A percentile compares a stretch with the other conserved stretches of the same genome.
phyloP scores from a whole-genome alignment of 306 rosid genomes.

The Begonia loranthoides region DNA sequence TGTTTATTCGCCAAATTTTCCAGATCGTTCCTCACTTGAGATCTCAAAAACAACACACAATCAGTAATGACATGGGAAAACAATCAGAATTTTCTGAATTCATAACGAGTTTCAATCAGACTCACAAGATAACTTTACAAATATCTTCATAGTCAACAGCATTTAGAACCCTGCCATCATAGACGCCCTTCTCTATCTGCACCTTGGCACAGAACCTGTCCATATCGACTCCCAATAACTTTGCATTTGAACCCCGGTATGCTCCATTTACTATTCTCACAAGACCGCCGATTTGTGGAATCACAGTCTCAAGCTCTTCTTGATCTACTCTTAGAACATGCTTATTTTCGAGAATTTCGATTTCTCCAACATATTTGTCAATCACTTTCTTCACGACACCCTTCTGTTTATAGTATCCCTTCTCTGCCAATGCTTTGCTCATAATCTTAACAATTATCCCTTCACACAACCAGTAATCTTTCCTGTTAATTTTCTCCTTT shows the following conservation, averaged over 20 bases:
- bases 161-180: slow-evolving; percentile 79
- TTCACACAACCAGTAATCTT: slow-evolving; percentile 72
- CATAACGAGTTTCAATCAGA: neutral
- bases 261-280: slow-evolving; percentile 91
- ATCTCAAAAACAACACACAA: too few relatives aligned
- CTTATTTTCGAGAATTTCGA: slow-evolving; percentile 68
- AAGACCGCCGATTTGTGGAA: slow-evolving; percentile 73
- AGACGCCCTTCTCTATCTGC: slow-evolving; percentile 83
- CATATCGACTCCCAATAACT: slow-evolving; percentile 55
- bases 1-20: too few relatives aligned
- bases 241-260: slow-evolving; percentile 60
- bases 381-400: slow-evolving; percentile 68
- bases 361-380: slow-evolving; percentile 80
- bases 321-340: slow-evolving; percentile 90
- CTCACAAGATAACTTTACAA: slow-evolving; percentile 38
- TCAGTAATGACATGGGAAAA: too few relatives aligned
- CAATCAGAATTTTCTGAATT: too few relatives aligned
- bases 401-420: slow-evolving; percentile 80
- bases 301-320: slow-evolving; percentile 78
- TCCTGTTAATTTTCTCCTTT: slow-evolving; percentile 71
- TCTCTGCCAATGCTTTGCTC: slow-evolving; percentile 81
- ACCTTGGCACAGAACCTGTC: slow-evolving; percentile 64
- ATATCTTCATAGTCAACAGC: slow-evolving; percentile 77
- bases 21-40: too few relatives aligned
- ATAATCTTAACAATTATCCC: slow-evolving; percentile 75